Evolutionary conservation across 371 early-diverging fungal species (phyloP), one percentile per base, ranked within the genome.

Genomic region (Capillidium rhysosporum): DNA sequence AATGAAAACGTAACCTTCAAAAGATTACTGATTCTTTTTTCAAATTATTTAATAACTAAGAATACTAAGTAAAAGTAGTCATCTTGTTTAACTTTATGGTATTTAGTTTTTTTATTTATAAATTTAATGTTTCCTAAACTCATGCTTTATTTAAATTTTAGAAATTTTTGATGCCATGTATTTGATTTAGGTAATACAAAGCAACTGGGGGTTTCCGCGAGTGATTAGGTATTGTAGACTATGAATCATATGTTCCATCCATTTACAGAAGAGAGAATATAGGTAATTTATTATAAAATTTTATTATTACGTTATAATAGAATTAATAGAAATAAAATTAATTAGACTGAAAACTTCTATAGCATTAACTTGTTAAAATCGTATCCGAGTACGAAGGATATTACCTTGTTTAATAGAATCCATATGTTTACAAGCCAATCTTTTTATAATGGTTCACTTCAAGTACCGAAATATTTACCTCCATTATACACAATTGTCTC

Each of bases 161-260:
- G 8, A 47, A 25, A 14, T 47, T 10, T 16, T 25, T 14, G 47
- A 47, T 18, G 47, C 47, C 25, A 26, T 26, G 14, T 47, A 20
- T 47, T 9, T 47, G 29, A 25, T 47, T 2, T 29, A 29, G 14
- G 28, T 10, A 5, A 20, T 47, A 26, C 10, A 29, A n/a, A 40
- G 40, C n/a, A 18, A 40, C 28, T 53, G 54, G 54, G 18, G 40
- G 7, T 14, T 53, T 3, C 44, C 40, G 2, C 41, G 45, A 40
- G 26, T 18, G 54, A 53, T 12, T 53, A 44, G 54, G 21, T 53
- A 2, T 29, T 53, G 14, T 53, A 44, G 54, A 31, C 29, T 1
- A 40, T 53, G 44, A 53, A 53, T 29, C 43, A 40, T 18, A 53
- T 53, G 54, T 53, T 53, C 30, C 43, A 44, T 16, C 40, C 40